Conservation (phyloP, 768 basidiomycete genomes). For the Termitomyces sp. region DNA sequence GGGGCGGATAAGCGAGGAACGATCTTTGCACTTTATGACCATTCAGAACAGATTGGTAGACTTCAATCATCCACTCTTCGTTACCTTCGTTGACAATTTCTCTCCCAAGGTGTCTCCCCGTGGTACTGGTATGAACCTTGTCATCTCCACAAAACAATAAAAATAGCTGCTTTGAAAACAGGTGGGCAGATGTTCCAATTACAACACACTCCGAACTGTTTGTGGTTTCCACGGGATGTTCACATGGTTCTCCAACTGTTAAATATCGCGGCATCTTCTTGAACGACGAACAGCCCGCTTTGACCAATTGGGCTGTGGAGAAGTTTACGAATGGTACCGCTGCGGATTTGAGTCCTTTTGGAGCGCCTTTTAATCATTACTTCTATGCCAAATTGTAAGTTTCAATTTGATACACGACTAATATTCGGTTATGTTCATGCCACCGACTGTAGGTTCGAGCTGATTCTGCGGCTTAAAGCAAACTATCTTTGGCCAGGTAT, state of each 20-base stretch:
- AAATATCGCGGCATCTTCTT: conserved; percentile 71
- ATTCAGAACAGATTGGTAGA: conserved; percentile 62
- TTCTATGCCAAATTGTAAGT: conserved; percentile 54
- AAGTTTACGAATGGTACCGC: conserved; percentile 64
- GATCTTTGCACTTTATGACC: conserved; percentile 62
- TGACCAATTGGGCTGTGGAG: conserved; percentile 66
- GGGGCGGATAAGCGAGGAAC: conserved; percentile 68
- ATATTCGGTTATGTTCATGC: neutral
- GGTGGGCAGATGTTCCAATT: conserved; percentile 73
- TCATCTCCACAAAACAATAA: neutral
- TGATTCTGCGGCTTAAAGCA: conserved; percentile 61
- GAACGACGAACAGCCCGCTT: conserved; percentile 71
- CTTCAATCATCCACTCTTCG: neutral
- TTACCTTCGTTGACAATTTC: neutral
- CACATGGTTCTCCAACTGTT: conserved; percentile 62
- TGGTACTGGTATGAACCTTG: conserved; percentile 52
- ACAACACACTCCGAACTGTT: conserved; percentile 47
- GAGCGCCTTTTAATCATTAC: conserved; percentile 56
- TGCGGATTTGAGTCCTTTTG: conserved; percentile 28
- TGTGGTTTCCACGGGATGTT: conserved; percentile 37
- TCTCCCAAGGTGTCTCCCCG: conserved; percentile 51
- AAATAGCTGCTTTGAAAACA: conserved; percentile 19
- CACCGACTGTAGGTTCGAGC: conserved; percentile 43
- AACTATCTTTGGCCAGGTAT: conserved; percentile 71
- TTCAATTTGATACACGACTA: neutral